Conservation (phyloP, 2,329 filamentous ascomycete species). For the Diaporthe sp. region DNA sequence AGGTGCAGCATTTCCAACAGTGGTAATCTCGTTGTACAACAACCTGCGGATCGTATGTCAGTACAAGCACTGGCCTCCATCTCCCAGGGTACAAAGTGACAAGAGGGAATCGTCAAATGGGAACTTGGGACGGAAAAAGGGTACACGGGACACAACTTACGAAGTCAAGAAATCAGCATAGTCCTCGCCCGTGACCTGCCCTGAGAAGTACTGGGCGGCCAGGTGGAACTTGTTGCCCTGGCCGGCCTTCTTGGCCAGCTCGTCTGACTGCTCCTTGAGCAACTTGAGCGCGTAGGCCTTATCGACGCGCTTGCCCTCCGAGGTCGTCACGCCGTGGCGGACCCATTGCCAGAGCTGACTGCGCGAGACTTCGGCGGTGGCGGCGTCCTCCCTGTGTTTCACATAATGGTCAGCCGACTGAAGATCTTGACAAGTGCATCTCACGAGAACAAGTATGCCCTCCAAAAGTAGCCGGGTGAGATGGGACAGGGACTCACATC, state of each 20-base stretch:
- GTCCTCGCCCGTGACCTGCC: constrained; percentile 95
- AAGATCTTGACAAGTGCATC: no score
- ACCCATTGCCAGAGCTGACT: constrained; percentile 98
- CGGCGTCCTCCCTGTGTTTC: constrained; percentile 82
- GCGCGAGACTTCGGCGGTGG: constrained; percentile 95
- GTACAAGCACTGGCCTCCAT: background rate
- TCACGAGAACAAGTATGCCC: background rate
- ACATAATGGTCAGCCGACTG: background rate
- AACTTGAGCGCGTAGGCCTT: constrained; percentile 91
- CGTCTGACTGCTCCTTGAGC: constrained; percentile 86
- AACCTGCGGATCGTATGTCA: constrained; percentile 64
- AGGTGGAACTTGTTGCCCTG: constrained; percentile 94
- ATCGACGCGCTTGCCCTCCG: constrained; percentile 92
- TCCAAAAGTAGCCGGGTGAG: no score
- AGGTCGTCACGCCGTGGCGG: constrained; percentile 79
- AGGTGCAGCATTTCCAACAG: constrained; percentile 71
- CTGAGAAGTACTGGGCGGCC: constrained; percentile 91
- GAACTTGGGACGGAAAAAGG: background rate
- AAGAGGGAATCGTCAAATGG: constrained; percentile 26
- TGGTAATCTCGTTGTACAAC: constrained; percentile 90
- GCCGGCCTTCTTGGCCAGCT: constrained; percentile 79
- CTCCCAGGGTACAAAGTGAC: background rate
- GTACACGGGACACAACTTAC: constrained; percentile 61
- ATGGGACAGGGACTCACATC: constrained; percentile 70
- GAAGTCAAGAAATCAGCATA: constrained; percentile 95